phyloP scores from a whole-genome alignment of 179 eudicot genomes.

The Sideroxylon spinosum region DNA sequence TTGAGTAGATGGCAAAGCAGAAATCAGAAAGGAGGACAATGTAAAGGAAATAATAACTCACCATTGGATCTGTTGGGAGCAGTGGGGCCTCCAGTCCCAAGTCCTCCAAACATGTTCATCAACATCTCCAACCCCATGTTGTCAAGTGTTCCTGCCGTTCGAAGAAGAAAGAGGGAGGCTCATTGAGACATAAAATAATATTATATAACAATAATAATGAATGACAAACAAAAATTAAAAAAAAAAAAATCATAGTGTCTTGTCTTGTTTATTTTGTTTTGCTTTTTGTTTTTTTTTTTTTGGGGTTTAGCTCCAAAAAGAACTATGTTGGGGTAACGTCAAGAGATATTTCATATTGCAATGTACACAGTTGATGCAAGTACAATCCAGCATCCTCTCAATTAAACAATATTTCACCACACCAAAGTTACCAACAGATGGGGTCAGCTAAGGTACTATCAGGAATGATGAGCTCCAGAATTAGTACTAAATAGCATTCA shows the following conservation, averaged over 20 bases:
- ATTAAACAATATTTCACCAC: neutral
- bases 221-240: neutral
- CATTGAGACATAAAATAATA: neutral
- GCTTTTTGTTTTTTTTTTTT: neutral
- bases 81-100: slow-evolving; percentile 66
- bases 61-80: slow-evolving; percentile 54
- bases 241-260: neutral
- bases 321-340: neutral
- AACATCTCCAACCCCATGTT: slow-evolving; percentile 62
- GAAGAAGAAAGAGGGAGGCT: neutral
- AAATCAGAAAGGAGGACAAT: neutral
- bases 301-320: neutral
- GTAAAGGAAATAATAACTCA: slow-evolving; percentile 17
- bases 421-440: neutral
- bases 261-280: neutral
- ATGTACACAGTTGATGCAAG: neutral
- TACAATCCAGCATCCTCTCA: neutral
- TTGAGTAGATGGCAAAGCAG: neutral
- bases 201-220: neutral
- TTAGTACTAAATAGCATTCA: neutral
- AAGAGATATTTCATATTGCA: neutral
- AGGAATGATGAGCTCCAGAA: neutral
- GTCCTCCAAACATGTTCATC: slow-evolving; percentile 96
- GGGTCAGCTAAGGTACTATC: neutral
- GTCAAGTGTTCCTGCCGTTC: slow-evolving; percentile 31